Percentiles rank a stretch among this genome's conserved stretches.
Evolutionary conservation across 2,329 filamentous ascomycete genomes (phyloP).

Genomic region (Salinomyces thailandicus): DNA sequence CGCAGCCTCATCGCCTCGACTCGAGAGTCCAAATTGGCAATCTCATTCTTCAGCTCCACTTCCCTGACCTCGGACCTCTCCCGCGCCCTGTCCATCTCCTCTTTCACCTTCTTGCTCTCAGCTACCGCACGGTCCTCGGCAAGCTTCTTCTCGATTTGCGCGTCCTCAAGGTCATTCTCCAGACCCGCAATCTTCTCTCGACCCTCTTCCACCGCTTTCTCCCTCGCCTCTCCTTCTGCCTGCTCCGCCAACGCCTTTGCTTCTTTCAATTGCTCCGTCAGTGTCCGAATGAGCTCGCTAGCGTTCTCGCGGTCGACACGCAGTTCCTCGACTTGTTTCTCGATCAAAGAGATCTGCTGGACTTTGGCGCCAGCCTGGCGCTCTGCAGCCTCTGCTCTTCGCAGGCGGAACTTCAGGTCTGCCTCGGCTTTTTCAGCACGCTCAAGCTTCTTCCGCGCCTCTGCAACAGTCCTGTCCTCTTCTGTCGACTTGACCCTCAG

Average conservation of each 20-base stretch:
- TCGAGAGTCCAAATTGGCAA: slow-evolving; percentile 68
- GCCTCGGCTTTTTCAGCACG: slow-evolving; percentile 56
- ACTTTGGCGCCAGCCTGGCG: slow-evolving; percentile 47
- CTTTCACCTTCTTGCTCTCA: slow-evolving; percentile 61
- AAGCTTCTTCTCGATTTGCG: slow-evolving; percentile 66
- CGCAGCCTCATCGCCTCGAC: slow-evolving; percentile 75
- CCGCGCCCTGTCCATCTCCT: slow-evolving; percentile 60
- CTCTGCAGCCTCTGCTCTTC: slow-evolving; percentile 49
- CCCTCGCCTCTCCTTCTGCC: slow-evolving; percentile 55
- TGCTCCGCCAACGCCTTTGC: slow-evolving; percentile 57
- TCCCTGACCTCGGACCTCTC: slow-evolving; percentile 61
- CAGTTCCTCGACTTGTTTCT: slow-evolving; percentile 27
- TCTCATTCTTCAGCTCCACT: slow-evolving; percentile 70
- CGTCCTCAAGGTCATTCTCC: slow-evolving; percentile 53
- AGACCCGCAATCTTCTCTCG: slow-evolving; percentile 45
- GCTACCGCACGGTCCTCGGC: slow-evolving; percentile 57
- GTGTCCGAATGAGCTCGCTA: slow-evolving; percentile 54
- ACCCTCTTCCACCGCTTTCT: slow-evolving; percentile 58
- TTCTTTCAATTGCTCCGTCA: slow-evolving; percentile 59
- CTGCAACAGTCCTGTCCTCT: slow-evolving; percentile 40
- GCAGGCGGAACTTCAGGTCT: slow-evolving; percentile 51
- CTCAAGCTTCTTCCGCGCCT: slow-evolving; percentile 49
- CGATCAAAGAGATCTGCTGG: slow-evolving; percentile 52
- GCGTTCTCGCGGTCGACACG: slow-evolving; percentile 24
- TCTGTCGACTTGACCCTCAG: slow-evolving; percentile 47